A percentile compares a stretch with the other conserved stretches of the same genome.
Evolutionary conservation across 768 basidiomycete genomes (phyloP).

Genomic region (Chalciporus sphaerocephalus): DNA sequence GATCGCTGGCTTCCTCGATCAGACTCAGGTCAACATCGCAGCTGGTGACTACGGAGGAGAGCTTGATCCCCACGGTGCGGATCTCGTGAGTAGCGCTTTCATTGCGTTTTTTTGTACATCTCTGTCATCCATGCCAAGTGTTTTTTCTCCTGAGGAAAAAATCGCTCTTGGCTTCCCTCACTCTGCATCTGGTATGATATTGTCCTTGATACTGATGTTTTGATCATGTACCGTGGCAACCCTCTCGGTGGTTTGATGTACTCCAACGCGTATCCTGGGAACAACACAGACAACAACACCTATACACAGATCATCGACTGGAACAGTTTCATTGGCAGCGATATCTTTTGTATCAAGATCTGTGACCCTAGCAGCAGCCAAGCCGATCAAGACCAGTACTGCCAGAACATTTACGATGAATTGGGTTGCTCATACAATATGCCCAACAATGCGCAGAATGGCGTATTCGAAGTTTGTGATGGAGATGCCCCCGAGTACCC

Average conservation of each 20-base stretch:
- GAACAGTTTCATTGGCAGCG: conserved; percentile 72
- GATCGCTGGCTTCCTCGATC: conserved; percentile 62
- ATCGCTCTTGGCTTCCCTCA: too few species aligned
- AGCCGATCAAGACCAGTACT: conserved; percentile 41
- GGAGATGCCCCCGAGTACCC: conserved; percentile 60
- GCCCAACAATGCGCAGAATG: conserved; percentile 55
- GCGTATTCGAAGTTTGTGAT: conserved; percentile 61
- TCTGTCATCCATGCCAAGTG: too few species aligned
- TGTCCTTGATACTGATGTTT: conserved; percentile 6
- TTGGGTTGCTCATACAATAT: conserved; percentile 74
- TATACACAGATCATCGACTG: conserved; percentile 60
- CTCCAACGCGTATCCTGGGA: conserved; percentile 49
- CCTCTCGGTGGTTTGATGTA: conserved; percentile 70
- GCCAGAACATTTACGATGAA: conserved; percentile 70
- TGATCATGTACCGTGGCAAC: conserved; percentile 72
- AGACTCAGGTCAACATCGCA: conserved; percentile 51
- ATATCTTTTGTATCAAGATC: conserved; percentile 63
- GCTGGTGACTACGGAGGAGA: conserved; percentile 66
- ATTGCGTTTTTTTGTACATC: too few species aligned
- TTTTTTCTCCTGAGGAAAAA: too few species aligned
- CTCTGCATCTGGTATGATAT: too few species aligned
- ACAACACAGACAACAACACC: conserved; percentile 36
- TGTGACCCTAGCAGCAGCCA: conserved; percentile 54
- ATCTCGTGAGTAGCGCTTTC: conserved; percentile 45
- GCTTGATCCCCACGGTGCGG: conserved; percentile 73